Conservation (phyloP, 352 stramenopile species). For the Phytophthora idaei region DNA sequence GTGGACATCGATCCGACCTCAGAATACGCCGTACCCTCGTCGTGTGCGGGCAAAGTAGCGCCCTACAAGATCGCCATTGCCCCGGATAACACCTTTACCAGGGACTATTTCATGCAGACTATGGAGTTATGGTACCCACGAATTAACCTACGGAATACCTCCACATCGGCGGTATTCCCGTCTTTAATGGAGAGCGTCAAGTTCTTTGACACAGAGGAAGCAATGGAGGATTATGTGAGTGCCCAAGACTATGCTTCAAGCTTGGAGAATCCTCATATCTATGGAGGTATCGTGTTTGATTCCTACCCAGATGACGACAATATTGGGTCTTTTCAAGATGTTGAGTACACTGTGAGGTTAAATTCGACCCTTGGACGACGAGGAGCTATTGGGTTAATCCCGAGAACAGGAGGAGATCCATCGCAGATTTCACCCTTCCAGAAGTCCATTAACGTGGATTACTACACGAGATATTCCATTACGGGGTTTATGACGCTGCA, state of each 20-base stretch:
- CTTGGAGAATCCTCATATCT: slow-evolving; percentile 58
- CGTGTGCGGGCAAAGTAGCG: slow-evolving; percentile 43
- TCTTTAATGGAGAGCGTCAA: slow-evolving; percentile 62
- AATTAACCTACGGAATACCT: slow-evolving; percentile 32
- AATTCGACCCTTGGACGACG: slow-evolving; percentile 44
- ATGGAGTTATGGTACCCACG: slow-evolving; percentile 66
- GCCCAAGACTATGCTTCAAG: slow-evolving; percentile 54
- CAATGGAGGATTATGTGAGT: slow-evolving; percentile 57
- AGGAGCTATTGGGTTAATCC: slow-evolving; percentile 9
- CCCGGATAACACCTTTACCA: slow-evolving; percentile 66
- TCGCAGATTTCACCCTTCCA: slow-evolving; percentile 21
- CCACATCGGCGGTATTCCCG: slow-evolving; percentile 40
- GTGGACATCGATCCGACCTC: slow-evolving; percentile 46
- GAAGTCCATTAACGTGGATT: slow-evolving; percentile 23
- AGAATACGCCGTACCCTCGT: slow-evolving; percentile 37
- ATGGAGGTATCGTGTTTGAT: slow-evolving; percentile 70
- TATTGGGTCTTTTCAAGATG: slow-evolving; percentile 40
- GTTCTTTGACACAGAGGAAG: slow-evolving; percentile 59
- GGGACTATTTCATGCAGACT: slow-evolving; percentile 68
- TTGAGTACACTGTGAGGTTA: slow-evolving; percentile 59
- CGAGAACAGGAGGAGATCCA: slow-evolving; percentile 14
- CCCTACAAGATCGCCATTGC: slow-evolving; percentile 70
- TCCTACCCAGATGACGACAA: slow-evolving; percentile 33
- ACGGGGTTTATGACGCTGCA: slow-evolving; percentile 39
- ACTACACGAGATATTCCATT: slow-evolving; percentile 26